phyloP scores from a whole-genome alignment of 1,284 basidiomycete genomes.

The Ganoderma sinense region DNA sequence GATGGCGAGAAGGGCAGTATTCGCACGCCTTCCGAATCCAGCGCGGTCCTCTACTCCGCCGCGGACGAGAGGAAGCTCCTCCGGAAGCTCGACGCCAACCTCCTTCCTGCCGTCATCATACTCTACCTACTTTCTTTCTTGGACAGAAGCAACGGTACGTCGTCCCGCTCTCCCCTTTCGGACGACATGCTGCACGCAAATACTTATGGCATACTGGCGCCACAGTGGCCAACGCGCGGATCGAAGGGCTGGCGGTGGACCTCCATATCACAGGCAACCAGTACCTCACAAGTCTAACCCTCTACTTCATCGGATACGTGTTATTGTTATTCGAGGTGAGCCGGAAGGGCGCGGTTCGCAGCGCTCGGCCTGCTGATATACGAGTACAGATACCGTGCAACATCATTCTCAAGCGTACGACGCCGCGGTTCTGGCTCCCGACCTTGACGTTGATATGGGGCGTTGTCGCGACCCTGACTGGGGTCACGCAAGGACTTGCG shows the following conservation, averaged over 20 bases:
- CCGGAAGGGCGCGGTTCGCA: no score
- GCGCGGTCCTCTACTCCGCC: neutral
- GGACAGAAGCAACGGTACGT: conserved; percentile 49
- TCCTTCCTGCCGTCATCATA: conserved; percentile 63
- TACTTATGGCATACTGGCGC: neutral
- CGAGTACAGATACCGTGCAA: conserved; percentile 54
- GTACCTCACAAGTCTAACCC: conserved; percentile 50
- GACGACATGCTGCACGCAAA: neutral
- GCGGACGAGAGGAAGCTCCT: conserved; percentile 21
- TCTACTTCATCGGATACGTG: conserved; percentile 74
- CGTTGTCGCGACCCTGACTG: conserved; percentile 60
- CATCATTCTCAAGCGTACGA: conserved; percentile 29
- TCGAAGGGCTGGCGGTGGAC: conserved; percentile 35
- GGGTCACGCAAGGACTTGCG: conserved; percentile 50
- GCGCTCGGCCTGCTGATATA: no score
- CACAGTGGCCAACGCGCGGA: conserved; percentile 68
- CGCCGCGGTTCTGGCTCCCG: conserved; percentile 56
- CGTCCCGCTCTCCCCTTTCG: neutral
- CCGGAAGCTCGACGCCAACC: conserved; percentile 35
- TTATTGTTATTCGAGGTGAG: conserved; percentile 59
- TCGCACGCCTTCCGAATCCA: neutral
- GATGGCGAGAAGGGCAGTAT: neutral
- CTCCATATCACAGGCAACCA: conserved; percentile 37
- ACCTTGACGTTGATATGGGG: conserved; percentile 23
- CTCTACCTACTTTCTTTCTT: conserved; percentile 75